Percentiles rank a stretch among this genome's conserved stretches.
These are phyloP conservation scores for Rhodotorula graminis DNA, from an alignment of 768 basidiomycete species.

Conservation along the genomic window DNA sequence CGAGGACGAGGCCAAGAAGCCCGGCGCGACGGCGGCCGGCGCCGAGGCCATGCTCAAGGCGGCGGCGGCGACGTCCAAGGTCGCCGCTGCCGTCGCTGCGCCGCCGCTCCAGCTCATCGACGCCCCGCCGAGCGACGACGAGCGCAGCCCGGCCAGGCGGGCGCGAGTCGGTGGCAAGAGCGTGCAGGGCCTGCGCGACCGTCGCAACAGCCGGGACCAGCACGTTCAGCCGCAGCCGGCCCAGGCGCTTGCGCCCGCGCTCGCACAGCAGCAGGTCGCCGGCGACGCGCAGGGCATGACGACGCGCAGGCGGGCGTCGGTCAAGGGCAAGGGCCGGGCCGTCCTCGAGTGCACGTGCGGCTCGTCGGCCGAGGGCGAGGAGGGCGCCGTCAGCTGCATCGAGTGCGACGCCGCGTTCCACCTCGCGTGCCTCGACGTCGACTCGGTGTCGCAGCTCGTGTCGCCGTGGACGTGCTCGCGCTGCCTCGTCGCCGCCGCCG, in stretches of 20 bases:
- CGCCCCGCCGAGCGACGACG: slow-evolving; percentile 8
- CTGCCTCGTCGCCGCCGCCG: slow-evolving; percentile 1
- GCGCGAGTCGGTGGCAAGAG: slow-evolving; percentile 28
- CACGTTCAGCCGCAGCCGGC: neutral
- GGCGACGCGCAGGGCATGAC: neutral
- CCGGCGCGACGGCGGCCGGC: neutral
- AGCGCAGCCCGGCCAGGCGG: neutral
- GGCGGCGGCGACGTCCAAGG: neutral
- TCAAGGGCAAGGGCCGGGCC: slow-evolving; percentile 13
- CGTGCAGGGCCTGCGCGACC: slow-evolving; percentile 12
- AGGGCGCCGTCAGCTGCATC: slow-evolving; percentile 6
- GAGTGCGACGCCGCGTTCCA: slow-evolving; percentile 24
- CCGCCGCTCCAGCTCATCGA: slow-evolving; percentile 5
- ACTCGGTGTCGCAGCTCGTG: slow-evolving; percentile 9
- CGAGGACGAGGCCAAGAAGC: slow-evolving; percentile 19
- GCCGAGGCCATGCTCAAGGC: neutral
- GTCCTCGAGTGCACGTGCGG: slow-evolving; percentile 14
- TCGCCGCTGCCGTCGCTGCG: neutral
- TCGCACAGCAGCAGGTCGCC: neutral
- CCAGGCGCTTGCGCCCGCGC: no score
- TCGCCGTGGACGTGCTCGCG: slow-evolving; percentile 19
- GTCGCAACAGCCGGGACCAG: slow-evolving; percentile 8
- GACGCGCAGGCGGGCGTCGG: slow-evolving; percentile 3
- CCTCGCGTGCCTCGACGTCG: slow-evolving; percentile 22
- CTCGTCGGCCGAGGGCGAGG: neutral